Conservation (phyloP, 257 asterid species). For the Lithospermum erythrorhizon region DNA sequence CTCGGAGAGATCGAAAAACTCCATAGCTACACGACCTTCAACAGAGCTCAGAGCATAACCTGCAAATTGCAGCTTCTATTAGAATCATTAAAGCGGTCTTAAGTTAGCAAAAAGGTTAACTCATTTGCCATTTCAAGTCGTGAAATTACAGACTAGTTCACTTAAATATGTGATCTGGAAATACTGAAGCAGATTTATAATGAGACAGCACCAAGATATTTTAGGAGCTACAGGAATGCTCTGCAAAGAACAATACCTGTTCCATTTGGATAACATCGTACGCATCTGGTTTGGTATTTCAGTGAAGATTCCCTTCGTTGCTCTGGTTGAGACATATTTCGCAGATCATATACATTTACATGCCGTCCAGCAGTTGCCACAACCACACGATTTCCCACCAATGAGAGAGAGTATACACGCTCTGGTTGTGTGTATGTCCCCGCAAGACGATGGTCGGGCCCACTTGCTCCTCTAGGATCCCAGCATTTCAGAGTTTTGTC, state of each 20-base stretch:
- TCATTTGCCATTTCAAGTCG: neutral
- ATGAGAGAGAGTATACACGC: slow-evolving; percentile 85
- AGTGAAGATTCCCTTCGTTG: slow-evolving; percentile 88
- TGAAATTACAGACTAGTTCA: neutral
- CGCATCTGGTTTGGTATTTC: slow-evolving; percentile 93
- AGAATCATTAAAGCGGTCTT: slow-evolving; percentile 4
- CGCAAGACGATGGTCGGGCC: slow-evolving; percentile 77
- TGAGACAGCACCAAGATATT: neutral
- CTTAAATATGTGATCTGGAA: neutral
- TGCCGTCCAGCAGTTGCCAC: slow-evolving; percentile 98
- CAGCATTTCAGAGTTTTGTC: slow-evolving; percentile 93
- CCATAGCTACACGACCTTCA: slow-evolving; percentile 92
- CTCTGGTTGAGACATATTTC: slow-evolving; percentile 95
- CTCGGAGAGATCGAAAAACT: slow-evolving; percentile 74
- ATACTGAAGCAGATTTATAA: neutral
- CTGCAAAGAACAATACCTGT: slow-evolving; percentile 39
- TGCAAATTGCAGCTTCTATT: slow-evolving; percentile 26
- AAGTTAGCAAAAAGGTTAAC: slow-evolving; percentile 1
- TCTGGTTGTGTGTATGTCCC: slow-evolving; percentile 92
- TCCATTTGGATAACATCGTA: slow-evolving; percentile 87
- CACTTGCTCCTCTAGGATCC: slow-evolving; percentile 98
- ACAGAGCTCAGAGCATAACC: slow-evolving; percentile 96
- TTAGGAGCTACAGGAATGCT: neutral
- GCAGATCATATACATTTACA: slow-evolving; percentile 82
- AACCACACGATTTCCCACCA: slow-evolving; percentile 78